phyloP scores from a whole-genome alignment of 2,329 filamentous ascomycete species.

The Lasiodiplodia theobromae region DNA sequence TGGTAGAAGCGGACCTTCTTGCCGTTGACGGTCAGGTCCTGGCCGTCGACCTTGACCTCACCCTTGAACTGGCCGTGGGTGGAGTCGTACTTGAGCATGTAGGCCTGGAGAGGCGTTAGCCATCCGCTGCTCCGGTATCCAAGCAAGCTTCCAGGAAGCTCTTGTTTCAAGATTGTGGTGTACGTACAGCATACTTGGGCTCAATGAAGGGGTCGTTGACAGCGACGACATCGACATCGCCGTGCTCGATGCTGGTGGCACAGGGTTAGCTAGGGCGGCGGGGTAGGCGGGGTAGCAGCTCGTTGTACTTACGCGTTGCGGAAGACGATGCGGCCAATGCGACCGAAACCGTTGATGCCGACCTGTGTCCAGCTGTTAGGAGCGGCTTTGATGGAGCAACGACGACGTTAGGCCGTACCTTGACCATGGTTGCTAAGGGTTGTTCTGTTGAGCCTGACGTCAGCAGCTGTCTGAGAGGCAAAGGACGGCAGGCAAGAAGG shows the following conservation, averaged over 20 bases:
- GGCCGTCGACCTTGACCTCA: conserved; percentile 75
- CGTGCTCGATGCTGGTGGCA: conserved; percentile 73
- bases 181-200: conserved; percentile 91
- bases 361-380: conserved; percentile 65
- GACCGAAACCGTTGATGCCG: conserved; percentile 99
- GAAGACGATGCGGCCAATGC: conserved; percentile 99
- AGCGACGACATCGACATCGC: conserved; percentile 89
- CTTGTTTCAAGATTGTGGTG: neutral
- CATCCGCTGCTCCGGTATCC: conserved; percentile 14
- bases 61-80: conserved; percentile 98
- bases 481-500: neutral
- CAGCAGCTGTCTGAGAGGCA: conserved; percentile 7
- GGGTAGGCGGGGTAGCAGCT: conserved; percentile 23
- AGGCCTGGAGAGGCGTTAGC: conserved; percentile 68
- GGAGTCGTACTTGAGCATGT: conserved; percentile 99
- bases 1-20: conserved; percentile 95
- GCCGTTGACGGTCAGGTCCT: conserved; percentile 86
- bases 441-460: conserved; percentile 24
- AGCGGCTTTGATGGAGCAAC: conserved; percentile 32
- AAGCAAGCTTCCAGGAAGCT: neutral
- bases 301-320: conserved; percentile 79
- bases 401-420: conserved; percentile 45
- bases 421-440: conserved; percentile 51
- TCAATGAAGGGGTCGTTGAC: conserved; percentile 99
- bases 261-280: conserved; percentile 18